A percentile compares a stretch with the other conserved stretches of the same genome.
Evolutionary conservation across 768 basidiomycete genomes (phyloP).

Genomic region (Tricholoma sp.): DNA sequence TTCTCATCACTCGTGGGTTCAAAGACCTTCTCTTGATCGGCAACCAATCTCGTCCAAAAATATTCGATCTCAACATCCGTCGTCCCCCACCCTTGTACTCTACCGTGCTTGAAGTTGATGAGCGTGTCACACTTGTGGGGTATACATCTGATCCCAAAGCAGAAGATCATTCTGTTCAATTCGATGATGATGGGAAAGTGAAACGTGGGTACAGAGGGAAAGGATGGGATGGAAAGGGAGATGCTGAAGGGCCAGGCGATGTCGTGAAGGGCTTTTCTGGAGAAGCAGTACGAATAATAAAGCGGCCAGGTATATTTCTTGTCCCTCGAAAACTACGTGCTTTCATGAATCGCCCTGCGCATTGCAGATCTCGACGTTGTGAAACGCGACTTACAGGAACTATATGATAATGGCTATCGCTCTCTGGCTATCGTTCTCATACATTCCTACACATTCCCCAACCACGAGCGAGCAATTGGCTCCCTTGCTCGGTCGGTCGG

Average conservation of each 20-base stretch:
- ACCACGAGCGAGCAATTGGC: constrained; percentile 76
- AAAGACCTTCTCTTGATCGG: constrained; percentile 89
- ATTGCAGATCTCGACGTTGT: constrained; percentile 47
- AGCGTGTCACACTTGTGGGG: constrained; percentile 91
- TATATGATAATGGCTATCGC: constrained; percentile 81
- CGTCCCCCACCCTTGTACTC: constrained; percentile 75
- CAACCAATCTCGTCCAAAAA: constrained; percentile 90
- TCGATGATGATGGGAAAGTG: constrained; percentile 67
- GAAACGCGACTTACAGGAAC: constrained; percentile 54
- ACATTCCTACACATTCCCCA: constrained; percentile 89
- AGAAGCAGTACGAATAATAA: constrained; percentile 82
- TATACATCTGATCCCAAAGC: constrained; percentile 87
- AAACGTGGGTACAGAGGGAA: constrained; percentile 66
- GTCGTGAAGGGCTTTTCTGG: constrained; percentile 81
- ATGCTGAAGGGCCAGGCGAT: constrained; percentile 76
- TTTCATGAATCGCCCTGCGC: constrained; percentile 1
- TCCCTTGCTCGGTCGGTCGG: constrained; percentile 71
- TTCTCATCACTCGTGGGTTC: constrained; percentile 90
- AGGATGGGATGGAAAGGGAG: constrained; percentile 66
- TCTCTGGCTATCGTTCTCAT: constrained; percentile 86
- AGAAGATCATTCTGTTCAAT: constrained; percentile 71
- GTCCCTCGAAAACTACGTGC: not conserved
- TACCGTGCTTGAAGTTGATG: constrained; percentile 71
- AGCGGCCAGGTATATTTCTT: constrained; percentile 52
- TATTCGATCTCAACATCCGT: constrained; percentile 91